Conservation (phyloP, 2,329 filamentous ascomycete species). For the Aureobasidium musti region DNA sequence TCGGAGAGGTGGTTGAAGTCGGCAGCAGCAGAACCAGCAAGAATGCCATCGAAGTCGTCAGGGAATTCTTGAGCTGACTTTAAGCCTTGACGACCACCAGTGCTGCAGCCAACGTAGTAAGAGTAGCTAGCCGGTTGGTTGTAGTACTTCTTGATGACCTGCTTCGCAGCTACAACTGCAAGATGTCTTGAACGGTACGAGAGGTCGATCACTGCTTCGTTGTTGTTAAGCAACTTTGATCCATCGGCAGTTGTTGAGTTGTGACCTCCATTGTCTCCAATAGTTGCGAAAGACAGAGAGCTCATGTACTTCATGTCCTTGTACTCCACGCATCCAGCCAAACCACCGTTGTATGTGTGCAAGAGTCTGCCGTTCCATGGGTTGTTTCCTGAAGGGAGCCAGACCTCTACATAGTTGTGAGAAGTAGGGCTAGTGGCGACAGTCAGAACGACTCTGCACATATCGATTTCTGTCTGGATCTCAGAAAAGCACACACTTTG, state of each 20-base stretch:
- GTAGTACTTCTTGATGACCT: constrained; percentile 44
- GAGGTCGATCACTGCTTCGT: constrained; percentile 40
- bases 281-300: constrained; percentile 39
- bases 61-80: constrained; percentile 51
- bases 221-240: constrained; percentile 39
- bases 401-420: constrained; percentile 44
- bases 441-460: constrained; percentile 26
- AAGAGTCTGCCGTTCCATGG: constrained; percentile 35
- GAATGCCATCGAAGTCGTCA: constrained; percentile 52
- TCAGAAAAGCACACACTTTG: constrained; percentile 25
- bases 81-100: constrained; percentile 53
- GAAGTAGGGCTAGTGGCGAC: constrained; percentile 11
- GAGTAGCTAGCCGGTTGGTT: constrained; percentile 44
- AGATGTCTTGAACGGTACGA: constrained; percentile 40
- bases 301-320: constrained; percentile 40
- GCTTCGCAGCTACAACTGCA: constrained; percentile 40
- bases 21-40: constrained; percentile 47
- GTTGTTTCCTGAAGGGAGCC: constrained; percentile 43
- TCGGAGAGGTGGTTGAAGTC: constrained; percentile 49
- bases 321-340: constrained; percentile 42
- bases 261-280: constrained; percentile 41
- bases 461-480: constrained; percentile 30
- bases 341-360: constrained; percentile 42
- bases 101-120: constrained; percentile 54
- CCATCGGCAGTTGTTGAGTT: constrained; percentile 38